Percentiles rank a stretch among this genome's conserved stretches.
These are phyloP conservation scores for Leptographium galeiforme DNA, from an alignment of 2,329 filamentous ascomycete genomes.

Conservation along the genomic window DNA sequence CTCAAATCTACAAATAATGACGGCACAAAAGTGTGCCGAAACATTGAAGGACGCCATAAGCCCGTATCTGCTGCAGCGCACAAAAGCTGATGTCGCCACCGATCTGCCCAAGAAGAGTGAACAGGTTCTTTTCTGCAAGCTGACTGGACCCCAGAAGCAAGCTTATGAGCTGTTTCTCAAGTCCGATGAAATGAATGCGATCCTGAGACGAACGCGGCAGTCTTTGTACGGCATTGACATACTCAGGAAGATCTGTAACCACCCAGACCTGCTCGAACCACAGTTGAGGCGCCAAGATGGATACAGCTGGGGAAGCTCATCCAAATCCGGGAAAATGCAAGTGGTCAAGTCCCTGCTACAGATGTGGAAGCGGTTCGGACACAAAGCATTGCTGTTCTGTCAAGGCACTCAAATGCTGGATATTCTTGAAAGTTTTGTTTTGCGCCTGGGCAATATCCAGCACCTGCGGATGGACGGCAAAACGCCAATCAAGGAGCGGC, in stretches of 20 bases:
- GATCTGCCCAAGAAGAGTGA: slow-evolving; percentile 94
- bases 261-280: slow-evolving; percentile 74
- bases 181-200: slow-evolving; percentile 76
- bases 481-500: slow-evolving; percentile 78
- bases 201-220: slow-evolving; percentile 60
- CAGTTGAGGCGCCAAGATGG: slow-evolving; percentile 38
- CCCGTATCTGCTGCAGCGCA: slow-evolving; percentile 79
- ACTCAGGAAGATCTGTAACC: slow-evolving; percentile 92
- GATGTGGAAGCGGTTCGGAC: slow-evolving; percentile 78
- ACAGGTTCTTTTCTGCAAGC: slow-evolving; percentile 88
- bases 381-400: slow-evolving; percentile 87
- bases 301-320: slow-evolving; percentile 65
- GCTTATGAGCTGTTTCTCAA: slow-evolving; percentile 70
- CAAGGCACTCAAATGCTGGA: slow-evolving; percentile 94
- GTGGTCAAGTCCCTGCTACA: slow-evolving; percentile 78
- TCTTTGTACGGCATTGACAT: slow-evolving; percentile 84
- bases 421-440: slow-evolving; percentile 75
- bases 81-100: slow-evolving; percentile 87
- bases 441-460: slow-evolving; percentile 50
- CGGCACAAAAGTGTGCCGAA: slow-evolving; percentile 85
- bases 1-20: slow-evolving; percentile 86
- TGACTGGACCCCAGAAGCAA: slow-evolving; percentile 65
- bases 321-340: slow-evolving; percentile 89
- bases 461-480: slow-evolving; percentile 89
- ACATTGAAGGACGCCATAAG: slow-evolving; percentile 88